phyloP scores from a whole-genome alignment of 106 monocot genomes.

The Dendrobium officinale region DNA sequence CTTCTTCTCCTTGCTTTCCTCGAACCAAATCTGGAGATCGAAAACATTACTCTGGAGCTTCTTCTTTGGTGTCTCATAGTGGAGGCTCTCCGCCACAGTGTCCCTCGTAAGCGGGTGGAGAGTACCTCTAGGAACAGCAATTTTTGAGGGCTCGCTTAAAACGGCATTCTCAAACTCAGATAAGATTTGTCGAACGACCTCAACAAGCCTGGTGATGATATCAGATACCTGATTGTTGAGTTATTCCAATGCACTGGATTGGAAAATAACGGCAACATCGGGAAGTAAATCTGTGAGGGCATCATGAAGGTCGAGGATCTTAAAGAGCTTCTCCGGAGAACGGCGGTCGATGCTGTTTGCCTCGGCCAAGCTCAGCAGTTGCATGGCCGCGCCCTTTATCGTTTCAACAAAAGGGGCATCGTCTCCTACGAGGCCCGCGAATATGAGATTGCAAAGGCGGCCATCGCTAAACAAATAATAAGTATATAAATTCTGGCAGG shows the following conservation, averaged over 20 bases:
- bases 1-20: slow-evolving; percentile 80
- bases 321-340: slow-evolving; percentile 74
- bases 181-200: slow-evolving; percentile 80
- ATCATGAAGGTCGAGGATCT: slow-evolving; percentile 63
- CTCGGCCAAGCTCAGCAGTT: slow-evolving; percentile 58
- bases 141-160: slow-evolving; percentile 44
- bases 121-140: slow-evolving; percentile 79
- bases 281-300: slow-evolving; percentile 49
- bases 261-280: slow-evolving; percentile 40
- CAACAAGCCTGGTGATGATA: slow-evolving; percentile 58
- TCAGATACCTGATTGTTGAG: slow-evolving; percentile 54
- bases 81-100: slow-evolving; percentile 31
- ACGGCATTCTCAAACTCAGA: slow-evolving; percentile 93
- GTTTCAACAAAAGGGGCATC: slow-evolving; percentile 53
- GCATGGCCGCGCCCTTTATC: slow-evolving; percentile 45
- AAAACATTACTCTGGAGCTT: slow-evolving; percentile 36
- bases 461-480: slow-evolving; percentile 57
- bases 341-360: slow-evolving; percentile 58
- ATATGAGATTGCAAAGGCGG: slow-evolving; percentile 36
- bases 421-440: slow-evolving; percentile 19
- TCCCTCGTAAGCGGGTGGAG: slow-evolving; percentile 83
- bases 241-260: slow-evolving; percentile 30
- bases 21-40: slow-evolving; percentile 60
- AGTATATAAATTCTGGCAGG: slow-evolving; percentile 51
- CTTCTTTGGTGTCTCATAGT: slow-evolving; percentile 35